Conservation (phyloP, 306 rosid genomes). For the Macrotyloma uniflorum region DNA sequence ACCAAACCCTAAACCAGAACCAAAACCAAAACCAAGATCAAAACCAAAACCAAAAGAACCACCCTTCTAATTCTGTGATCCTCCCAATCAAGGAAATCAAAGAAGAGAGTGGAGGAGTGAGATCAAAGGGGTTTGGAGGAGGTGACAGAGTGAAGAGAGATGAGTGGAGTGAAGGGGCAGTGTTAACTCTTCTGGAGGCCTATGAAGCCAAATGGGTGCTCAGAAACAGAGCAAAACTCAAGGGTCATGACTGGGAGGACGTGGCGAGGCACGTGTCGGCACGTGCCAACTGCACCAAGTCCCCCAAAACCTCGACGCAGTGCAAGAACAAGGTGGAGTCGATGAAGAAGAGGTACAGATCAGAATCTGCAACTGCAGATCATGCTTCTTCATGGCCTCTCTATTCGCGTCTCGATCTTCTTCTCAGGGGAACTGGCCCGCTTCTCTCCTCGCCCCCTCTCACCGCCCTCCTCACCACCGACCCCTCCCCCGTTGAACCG, state of each 20-base stretch:
- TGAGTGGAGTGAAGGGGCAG: constrained; percentile 99
- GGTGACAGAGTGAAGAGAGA: constrained; percentile 80
- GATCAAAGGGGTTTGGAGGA: background rate
- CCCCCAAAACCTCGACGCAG: constrained; percentile 86
- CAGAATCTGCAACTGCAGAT: constrained; percentile 64
- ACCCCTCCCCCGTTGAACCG: constrained; percentile 47
- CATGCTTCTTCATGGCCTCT: constrained; percentile 82
- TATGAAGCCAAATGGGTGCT: constrained; percentile 87
- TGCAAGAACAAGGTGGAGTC: constrained; percentile 99
- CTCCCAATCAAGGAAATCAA: constrained; percentile 44
- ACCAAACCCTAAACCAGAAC: background rate
- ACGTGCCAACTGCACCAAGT: constrained; percentile 60
- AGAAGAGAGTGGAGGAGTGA: constrained; percentile 48
- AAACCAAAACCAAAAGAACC: background rate
- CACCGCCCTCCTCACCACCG: background rate
- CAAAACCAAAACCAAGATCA: background rate
- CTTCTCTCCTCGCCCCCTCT: background rate
- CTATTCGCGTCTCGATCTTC: constrained; percentile 72
- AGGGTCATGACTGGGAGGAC: constrained; percentile 99
- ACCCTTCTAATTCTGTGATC: constrained; percentile 41
- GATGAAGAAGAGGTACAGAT: constrained; percentile 91
- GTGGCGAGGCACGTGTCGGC: constrained; percentile 74
- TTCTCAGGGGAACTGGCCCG: constrained; percentile 16
- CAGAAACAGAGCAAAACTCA: constrained; percentile 88
- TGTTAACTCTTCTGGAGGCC: constrained; percentile 76